Base-by-base conservation (phyloP, 352 stramenopile genomes). In the Peronospora belbahrii region DNA sequence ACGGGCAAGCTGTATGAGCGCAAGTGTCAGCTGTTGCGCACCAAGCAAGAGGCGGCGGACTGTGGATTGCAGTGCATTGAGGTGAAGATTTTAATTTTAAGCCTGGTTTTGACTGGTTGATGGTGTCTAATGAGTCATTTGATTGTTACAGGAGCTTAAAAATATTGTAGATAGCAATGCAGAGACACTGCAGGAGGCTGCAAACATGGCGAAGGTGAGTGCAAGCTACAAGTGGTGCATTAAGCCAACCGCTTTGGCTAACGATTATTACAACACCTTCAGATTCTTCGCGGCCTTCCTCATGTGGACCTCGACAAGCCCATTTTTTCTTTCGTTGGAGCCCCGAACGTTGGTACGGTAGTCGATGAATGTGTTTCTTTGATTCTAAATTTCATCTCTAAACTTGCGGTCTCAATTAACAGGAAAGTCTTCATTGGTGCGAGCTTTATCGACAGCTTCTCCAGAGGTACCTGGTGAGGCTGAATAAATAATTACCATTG, bases 351-450 rank as follows among this genome's bases (percentile, higher is more conserved):
- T 45, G 82, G 79, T 87, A 57, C 22, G 76, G 51, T 34, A 10
- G 11, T 2, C n/a, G 2, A 39, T 28, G 2, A 22, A 14, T n/a
- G 17, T 46, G 18, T 41, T 31, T 6, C 11, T 49, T 7, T 11
- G 14, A 48, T 13, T 15, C n/a, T 13, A n/a, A n/a, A n/a, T 39
- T 1, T 39, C 8, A 23, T n/a, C 3, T 3, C 0, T 7, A 7
- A 23, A 13, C 14, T 23, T 4, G 14, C 8, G 33, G 11, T 4
- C 17, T 27, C n/a, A n/a, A n/a, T 44, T 42, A 22, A 45, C 36
- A 87, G 79, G 82, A 60, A 94, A 94, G 25, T 94, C 82, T 20
- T 90, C 79, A 14, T 54, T 94, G 14, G 82, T 94, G 4, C 67
- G 72, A 8, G 75, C 82, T 9, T 48, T 94, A 22, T 89, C 82